Percentiles rank a stretch among this genome's conserved stretches.
These are phyloP conservation scores for Lichtheimia ramosa DNA, from an alignment of 371 early-diverging fungal species.

Conservation along the genomic window DNA sequence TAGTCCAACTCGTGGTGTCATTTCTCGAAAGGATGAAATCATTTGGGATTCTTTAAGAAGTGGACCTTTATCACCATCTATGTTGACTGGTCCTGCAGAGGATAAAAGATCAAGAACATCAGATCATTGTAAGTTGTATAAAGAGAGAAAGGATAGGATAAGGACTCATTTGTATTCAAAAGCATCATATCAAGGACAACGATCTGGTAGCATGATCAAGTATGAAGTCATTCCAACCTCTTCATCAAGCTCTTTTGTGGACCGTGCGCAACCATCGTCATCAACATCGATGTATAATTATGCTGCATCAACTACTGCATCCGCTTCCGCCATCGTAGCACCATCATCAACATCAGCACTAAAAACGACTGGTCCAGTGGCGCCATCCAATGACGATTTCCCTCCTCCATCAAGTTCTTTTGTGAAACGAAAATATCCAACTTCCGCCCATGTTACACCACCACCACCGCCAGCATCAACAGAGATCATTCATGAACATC, in stretches of 20 bases:
- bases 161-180: too few species aligned
- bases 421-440: constrained; percentile 8
- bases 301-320: too few species aligned
- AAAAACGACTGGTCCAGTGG: too few species aligned
- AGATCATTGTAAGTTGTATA: too few species aligned
- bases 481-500: not conserved
- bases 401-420: not conserved
- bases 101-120: not conserved
- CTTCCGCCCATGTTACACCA: not conserved
- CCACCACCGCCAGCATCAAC: not conserved
- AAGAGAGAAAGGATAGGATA: too few species aligned
- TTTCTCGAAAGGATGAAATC: constrained; percentile 40
- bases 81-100: constrained; percentile 61
- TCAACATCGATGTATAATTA: not conserved
- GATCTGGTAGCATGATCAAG: too few species aligned
- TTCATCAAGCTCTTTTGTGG: not conserved
- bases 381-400: too few species aligned
- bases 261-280: not conserved
- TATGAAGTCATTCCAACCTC: too few species aligned
- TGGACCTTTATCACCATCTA: constrained; percentile 77
- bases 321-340: not conserved
- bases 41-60: constrained; percentile 69
- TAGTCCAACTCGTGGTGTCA: constrained; percentile 35
- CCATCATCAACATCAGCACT: not conserved
- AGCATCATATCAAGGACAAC: too few species aligned